phyloP scores from a whole-genome alignment of 352 stramenopile genomes.

The Aphanomyces stellatus region DNA sequence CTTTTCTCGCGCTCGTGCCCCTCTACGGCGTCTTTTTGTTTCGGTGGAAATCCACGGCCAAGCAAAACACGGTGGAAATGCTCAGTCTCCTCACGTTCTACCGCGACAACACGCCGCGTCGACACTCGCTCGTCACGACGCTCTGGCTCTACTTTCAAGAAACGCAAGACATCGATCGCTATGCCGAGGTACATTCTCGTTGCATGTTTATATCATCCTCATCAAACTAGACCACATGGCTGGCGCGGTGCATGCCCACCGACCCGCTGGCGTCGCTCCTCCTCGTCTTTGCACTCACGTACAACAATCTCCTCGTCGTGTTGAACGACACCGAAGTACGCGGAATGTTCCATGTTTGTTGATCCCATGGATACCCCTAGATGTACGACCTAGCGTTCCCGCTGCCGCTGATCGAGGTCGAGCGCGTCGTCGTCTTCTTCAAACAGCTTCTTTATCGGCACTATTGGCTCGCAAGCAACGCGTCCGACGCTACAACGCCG shows the following conservation, averaged over 20 bases:
- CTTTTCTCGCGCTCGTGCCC: slow-evolving; percentile 34
- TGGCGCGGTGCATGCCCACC: slow-evolving; percentile 29
- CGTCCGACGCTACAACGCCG: slow-evolving; percentile 24
- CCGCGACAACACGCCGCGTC: slow-evolving; percentile 27
- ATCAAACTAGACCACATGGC: slow-evolving; percentile 31
- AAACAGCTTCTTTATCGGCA: slow-evolving; percentile 49
- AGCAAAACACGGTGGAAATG: slow-evolving; percentile 33
- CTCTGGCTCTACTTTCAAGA: slow-evolving; percentile 62
- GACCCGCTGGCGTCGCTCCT: slow-evolving; percentile 44
- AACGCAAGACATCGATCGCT: slow-evolving; percentile 40
- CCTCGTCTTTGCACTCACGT: slow-evolving; percentile 45
- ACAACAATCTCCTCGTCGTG: slow-evolving; percentile 55
- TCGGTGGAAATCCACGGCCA: slow-evolving; percentile 37
- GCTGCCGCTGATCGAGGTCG: slow-evolving; percentile 52
- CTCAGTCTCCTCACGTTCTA: slow-evolving; percentile 58
- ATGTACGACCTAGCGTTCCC: slow-evolving; percentile 63
- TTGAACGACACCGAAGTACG: slow-evolving; percentile 62
- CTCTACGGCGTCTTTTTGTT: slow-evolving; percentile 49
- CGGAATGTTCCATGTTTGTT: background rate
- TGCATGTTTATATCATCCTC: slow-evolving; percentile 13
- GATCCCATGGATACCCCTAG: slow-evolving; percentile 21
- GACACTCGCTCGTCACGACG: slow-evolving; percentile 33
- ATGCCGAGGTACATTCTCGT: slow-evolving; percentile 29
- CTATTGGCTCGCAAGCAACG: slow-evolving; percentile 39
- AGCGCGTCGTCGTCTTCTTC: slow-evolving; percentile 45